Evolutionary conservation across 306 rosid species (phyloP), one percentile per base, ranked within the genome.

Genomic region (Dryas alaskensis): DNA sequence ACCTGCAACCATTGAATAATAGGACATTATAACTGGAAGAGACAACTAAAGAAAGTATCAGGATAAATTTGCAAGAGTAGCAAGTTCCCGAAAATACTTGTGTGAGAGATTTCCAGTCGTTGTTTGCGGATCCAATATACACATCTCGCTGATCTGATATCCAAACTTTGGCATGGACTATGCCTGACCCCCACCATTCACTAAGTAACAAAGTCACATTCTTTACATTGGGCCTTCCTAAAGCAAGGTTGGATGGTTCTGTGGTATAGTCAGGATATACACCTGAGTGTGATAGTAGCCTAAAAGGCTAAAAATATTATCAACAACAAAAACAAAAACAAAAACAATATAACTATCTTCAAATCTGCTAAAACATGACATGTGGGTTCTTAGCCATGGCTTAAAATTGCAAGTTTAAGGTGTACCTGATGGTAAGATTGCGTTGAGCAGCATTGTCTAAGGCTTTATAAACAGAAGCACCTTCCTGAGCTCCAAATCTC

Each of bases 91-190:
- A 73, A 78, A 53, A 59, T 80, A 87, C 98, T 88, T 91, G 98
- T 12, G 98, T 87, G 10, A 94, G 96, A 77, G 97, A 88, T 78
- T 94, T 94, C 98, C 98, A 94, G 67, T 94, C 98, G 83, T 91
- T 89, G 78, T 94, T 94, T 48, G 96, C 97, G 55, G 98, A 94
- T 17, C 98, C 98, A 81, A 94, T 87, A 72, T 94, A 91, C 1
- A 89, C 85, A 78, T 88, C 86, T 65, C 65, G 85, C 14, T 70
- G 80, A 87, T 94, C 89, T 10, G 98, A 87, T 76, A 94, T 91
- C 98, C 98, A 94, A 67, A 94, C 95, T 82, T 94, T 94, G 51
- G 98, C 79, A 73, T 94, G 98, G 50, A 94, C 95, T 78, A 94
- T 83, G 68, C 98, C 98, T 0, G 98, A 88, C 19, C 92, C 98